Evolutionary conservation across 2,329 filamentous ascomycete genomes (phyloP).

Genomic region (Fusarium scirpi): DNA sequence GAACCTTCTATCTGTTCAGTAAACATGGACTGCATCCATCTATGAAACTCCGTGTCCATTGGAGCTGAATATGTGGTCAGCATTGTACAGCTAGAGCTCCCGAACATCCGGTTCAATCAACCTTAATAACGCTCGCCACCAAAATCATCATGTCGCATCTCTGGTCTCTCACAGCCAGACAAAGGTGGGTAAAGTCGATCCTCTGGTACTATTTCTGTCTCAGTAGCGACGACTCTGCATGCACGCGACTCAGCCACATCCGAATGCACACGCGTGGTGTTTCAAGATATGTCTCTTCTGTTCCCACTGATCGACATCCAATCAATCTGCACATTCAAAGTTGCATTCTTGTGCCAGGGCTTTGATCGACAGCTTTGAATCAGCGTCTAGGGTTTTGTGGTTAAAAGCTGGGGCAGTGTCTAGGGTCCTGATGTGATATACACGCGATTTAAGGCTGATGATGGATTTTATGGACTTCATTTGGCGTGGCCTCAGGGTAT

Average conservation of each 20-base stretch:
- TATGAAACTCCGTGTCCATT: constrained; percentile 5
- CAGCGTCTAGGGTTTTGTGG: not conserved
- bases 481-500: no score
- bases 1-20: not conserved
- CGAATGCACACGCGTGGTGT: constrained; percentile 20
- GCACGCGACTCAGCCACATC: constrained; percentile 31
- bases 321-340: constrained; percentile 6
- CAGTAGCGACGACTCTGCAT: constrained; percentile 18
- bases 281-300: constrained; percentile 32
- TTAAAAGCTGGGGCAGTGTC: not conserved
- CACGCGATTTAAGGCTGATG: constrained; percentile 4
- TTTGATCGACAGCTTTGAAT: not conserved
- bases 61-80: constrained; percentile 11
- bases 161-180: constrained; percentile 6
- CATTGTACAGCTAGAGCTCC: not conserved
- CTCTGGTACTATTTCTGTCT: constrained; percentile 33
- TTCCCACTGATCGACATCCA: constrained; percentile 14
- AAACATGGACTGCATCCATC: not conserved
- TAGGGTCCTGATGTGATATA: not conserved
- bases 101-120: constrained; percentile 6
- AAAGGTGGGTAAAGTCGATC: not conserved
- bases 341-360: constrained; percentile 11
- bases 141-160: not conserved
- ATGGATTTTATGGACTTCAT: not conserved
- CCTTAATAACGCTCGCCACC: not conserved